Conservation (phyloP, 176 grass and related monocot species). For the Chloris gayana region DNA sequence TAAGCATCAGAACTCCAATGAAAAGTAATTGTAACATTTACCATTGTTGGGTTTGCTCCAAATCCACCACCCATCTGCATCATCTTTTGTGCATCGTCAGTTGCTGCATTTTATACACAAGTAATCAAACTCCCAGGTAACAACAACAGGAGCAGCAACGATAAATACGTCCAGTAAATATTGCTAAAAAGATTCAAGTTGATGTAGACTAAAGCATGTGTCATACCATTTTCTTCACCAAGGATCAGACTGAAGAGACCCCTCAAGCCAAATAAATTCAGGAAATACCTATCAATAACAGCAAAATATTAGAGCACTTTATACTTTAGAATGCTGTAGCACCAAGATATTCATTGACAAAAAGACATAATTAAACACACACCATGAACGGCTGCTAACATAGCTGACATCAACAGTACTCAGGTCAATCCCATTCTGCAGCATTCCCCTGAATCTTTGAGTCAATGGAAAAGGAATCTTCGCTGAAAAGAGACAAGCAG, state of each 20-base stretch:
- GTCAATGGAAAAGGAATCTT: conserved; percentile 98
- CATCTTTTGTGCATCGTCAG: conserved; percentile 91
- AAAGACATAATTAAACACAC: conserved; percentile 21
- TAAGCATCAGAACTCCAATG: conserved; percentile 7
- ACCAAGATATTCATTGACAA: conserved; percentile 12
- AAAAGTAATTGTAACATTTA: conserved; percentile 26
- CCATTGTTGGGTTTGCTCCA: conserved; percentile 81
- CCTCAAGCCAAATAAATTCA: conserved; percentile 98
- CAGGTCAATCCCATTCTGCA: conserved; percentile 98
- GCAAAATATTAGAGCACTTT: conserved; percentile 22
- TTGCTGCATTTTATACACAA: conserved; percentile 58
- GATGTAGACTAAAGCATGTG: not conserved
- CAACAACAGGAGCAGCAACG: not conserved
- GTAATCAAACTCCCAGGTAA: conserved; percentile 26
- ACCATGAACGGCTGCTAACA: conserved; percentile 99
- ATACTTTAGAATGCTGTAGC: not conserved
- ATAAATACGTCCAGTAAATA: not conserved
- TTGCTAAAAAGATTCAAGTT: not conserved
- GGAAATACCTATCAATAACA: conserved; percentile 84
- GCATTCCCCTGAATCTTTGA: conserved; percentile 92
- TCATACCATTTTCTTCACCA: conserved; percentile 94
- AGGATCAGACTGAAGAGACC: conserved; percentile 97
- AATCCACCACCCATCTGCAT: conserved; percentile 98
- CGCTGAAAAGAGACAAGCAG: conserved; percentile 50
- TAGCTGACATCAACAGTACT: conserved; percentile 99